These are phyloP conservation scores for Fusarium nurragi DNA, from an alignment of 2,329 filamentous ascomycete genomes.

Conservation along the genomic window DNA sequence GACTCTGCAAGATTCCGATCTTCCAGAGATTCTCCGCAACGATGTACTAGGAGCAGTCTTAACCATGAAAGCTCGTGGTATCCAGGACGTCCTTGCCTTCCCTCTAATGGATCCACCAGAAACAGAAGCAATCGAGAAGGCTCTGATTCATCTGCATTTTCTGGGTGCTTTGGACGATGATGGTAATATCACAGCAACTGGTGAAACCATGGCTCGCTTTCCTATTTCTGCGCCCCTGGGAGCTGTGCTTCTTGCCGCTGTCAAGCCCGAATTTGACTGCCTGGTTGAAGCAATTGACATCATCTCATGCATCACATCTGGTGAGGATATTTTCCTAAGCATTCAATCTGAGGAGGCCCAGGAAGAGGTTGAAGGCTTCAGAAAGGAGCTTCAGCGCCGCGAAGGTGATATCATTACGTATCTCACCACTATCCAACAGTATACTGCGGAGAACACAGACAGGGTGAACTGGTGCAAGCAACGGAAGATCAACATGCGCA, in stretches of 20 bases:
- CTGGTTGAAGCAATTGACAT: conserved; percentile 87
- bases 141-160: conserved; percentile 80
- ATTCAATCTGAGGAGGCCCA: conserved; percentile 65
- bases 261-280: conserved; percentile 74
- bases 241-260: conserved; percentile 83
- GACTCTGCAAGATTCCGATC: conserved; percentile 74
- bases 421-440: conserved; percentile 70
- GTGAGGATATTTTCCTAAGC: conserved; percentile 70
- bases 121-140: conserved; percentile 80
- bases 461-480: conserved; percentile 67
- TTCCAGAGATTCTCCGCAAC: conserved; percentile 89
- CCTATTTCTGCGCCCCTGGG: conserved; percentile 85
- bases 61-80: conserved; percentile 91
- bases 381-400: conserved; percentile 67
- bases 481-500: conserved; percentile 65
- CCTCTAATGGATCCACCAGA: conserved; percentile 86
- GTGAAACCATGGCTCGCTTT: conserved; percentile 80
- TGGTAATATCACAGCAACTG: conserved; percentile 77
- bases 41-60: conserved; percentile 87
- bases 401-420: conserved; percentile 74
- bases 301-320: conserved; percentile 70
- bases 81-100: conserved; percentile 83
- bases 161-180: conserved; percentile 78
- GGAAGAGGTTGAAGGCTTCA: conserved; percentile 62
- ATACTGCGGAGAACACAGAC: conserved; percentile 65